Base-by-base conservation (phyloP, 108 stramenopile species). In the Schizochytrium sp. region DNA sequence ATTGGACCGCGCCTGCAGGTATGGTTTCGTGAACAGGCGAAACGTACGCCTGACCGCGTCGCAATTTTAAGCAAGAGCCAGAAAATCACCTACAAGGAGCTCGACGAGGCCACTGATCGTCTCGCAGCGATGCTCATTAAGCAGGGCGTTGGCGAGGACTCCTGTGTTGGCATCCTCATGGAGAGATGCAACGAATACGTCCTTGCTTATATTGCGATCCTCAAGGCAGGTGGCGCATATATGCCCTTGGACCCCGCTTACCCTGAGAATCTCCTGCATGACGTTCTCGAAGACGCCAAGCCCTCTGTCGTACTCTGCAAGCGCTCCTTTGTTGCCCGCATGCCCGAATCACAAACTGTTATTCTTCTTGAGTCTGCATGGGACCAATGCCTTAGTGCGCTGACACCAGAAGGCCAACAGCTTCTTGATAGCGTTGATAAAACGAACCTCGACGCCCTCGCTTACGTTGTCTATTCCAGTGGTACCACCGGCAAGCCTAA, bases 211-310 rank as follows among this genome's bases (percentile, higher is more conserved):
- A 87, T 96, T 56, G 95, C 94, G 28, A 91, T 93, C 0, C 89
- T 94, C 72, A 95, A 94, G 92, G 95, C 95, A 13, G 92, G 93
- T 4, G 94, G 92, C 44, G 92, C 91, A 28, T 96, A 95, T 92
- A 93, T 95, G 92, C 94, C 95, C 15, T 87, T 96, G 28, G 95
- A 95, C 57, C 69, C 94, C 69, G 95, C 92, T n/a, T 96, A 96
- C 83, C 95, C 95, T 47, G 94, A 91, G 46, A 91, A 89, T 17
- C 88, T 96, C 83, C 88, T 96, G 72, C 91, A 93, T 88, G 88
- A 93, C 3, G 95, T 94, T 49, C 57, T 96, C 7, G 56, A 88
- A 49, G 91, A 94, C 19, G 91, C 92, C 19, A 87, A 92, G 44
- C 91, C 94, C 19, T 89, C 89, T 8, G 93, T 94, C 0, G 93